Evolutionary conservation across 192 early-diverging fungal genomes (phyloP), one percentile per base, ranked within the genome.

Genomic region (Haplosporangium gracile): DNA sequence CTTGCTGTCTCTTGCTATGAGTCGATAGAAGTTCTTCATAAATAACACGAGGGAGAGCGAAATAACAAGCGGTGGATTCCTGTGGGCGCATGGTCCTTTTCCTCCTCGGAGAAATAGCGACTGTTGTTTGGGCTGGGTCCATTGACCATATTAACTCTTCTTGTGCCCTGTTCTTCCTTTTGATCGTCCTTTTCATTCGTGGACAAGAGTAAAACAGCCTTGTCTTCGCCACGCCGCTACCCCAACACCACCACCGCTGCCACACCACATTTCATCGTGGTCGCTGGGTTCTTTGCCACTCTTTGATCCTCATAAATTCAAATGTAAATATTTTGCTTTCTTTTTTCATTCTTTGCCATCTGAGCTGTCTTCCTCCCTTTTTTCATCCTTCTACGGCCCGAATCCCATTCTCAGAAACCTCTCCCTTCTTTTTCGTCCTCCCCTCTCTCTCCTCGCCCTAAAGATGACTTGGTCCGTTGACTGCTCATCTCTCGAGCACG

Each of bases 391-490:
- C 43, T 36, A 68, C 39, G 4, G n/a, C 18, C 34, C 53, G 22
- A 29, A n/a, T 57, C 13, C 24, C 68, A 26, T 20, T 18, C 11
- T 24, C 65, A 43, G 71, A 53, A 3, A 38, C 6, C 43, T 78
- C 39, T 39, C 32, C 13, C 69, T 29, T 36, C 26, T 18, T 20
- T 38, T 43, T 36, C 20, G 13, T 32, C 36, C n/a, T 45, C 24
- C 47, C 42, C n/a, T 45, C 70, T 53, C 13, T 15, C 39, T 39
- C n/a, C 34, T 45, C 43, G 13, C 40, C 4, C 29, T 26, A 77
- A 40, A 38, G 24, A 81, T 81, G 80, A 65, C 70, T 34, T 83
- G 75, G 76, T 68, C 76, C 42, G 68, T 73, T 4, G 69, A 73
- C 26, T 77, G 45, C 45, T 71, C 74, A 13, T 40, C 18, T 47